Evolutionary conservation across 164 flowering plant genomes (phyloP).

Genomic region (Warburgia ugandensis): DNA sequence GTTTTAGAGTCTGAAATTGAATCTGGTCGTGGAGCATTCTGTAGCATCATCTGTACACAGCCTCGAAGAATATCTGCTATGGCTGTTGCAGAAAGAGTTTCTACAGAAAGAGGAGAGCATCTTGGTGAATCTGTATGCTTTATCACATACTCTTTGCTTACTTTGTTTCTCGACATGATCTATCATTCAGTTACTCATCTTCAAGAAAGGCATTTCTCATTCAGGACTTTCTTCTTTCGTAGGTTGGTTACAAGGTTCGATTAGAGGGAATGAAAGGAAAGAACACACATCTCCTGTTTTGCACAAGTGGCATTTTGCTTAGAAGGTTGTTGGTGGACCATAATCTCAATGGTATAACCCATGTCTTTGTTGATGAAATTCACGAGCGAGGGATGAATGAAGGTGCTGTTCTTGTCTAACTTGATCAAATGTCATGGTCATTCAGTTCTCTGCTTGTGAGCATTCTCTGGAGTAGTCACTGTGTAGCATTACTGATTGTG

Average conservation of each 20-base stretch:
- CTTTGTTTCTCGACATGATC: neutral
- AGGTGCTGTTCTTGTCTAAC: conserved; percentile 36
- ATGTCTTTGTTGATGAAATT: conserved; percentile 99
- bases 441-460: neutral
- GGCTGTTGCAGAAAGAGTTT: conserved; percentile 94
- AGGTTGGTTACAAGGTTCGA: conserved; percentile 99
- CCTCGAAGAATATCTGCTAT: conserved; percentile 99
- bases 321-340: conserved; percentile 81
- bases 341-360: conserved; percentile 84
- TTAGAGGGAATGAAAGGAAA: conserved; percentile 96
- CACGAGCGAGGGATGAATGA: conserved; percentile 99
- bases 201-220: conserved; percentile 19
- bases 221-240: conserved; percentile 40
- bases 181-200: neutral
- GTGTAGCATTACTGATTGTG: conserved; percentile 6
- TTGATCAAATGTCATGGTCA: neutral
- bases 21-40: conserved; percentile 98
- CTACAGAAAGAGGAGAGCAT: conserved; percentile 95
- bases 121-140: conserved; percentile 88
- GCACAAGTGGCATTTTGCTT: conserved; percentile 97
- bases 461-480: too few species aligned
- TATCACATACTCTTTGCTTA: conserved; percentile 7
- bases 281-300: conserved; percentile 95
- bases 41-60: conserved; percentile 95
- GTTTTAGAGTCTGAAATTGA: conserved; percentile 90